A percentile compares a stretch with the other conserved stretches of the same genome.
phyloP scores from a whole-genome alignment of 176 grass and related monocot genomes.

The Carex parvula region DNA sequence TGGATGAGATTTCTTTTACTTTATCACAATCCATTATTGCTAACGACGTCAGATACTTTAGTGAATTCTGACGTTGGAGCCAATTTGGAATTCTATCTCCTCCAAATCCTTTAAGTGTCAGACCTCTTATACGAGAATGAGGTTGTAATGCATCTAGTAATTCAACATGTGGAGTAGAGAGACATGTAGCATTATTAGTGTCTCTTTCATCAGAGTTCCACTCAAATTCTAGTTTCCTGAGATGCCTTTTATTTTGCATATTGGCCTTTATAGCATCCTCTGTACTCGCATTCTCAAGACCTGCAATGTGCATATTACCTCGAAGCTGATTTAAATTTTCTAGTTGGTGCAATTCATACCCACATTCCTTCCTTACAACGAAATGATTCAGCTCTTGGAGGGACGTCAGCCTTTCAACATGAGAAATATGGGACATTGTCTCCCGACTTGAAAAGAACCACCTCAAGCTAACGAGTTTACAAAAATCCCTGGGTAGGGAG shows the following conservation, averaged over 20 bases:
- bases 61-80: background rate
- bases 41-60: background rate
- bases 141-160: background rate
- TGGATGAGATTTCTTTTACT: background rate
- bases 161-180: too few relatives aligned
- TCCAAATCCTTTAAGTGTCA: background rate
- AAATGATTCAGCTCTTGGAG: too few relatives aligned
- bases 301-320: background rate
- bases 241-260: background rate
- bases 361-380: too few relatives aligned
- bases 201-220: background rate
- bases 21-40: background rate
- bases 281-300: slow-evolving; percentile 32
- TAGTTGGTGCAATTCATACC: too few relatives aligned
- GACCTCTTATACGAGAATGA: background rate
- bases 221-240: background rate
- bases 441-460: fast-evolving
- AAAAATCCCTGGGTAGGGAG: background rate
- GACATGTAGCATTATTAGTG: background rate
- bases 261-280: slow-evolving; percentile 25
- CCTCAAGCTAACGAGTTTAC: background rate
- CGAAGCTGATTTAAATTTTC: slow-evolving; percentile 7
- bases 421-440: background rate
- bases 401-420: background rate
- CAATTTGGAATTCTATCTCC: background rate